phyloP scores from a whole-genome alignment of 2,329 filamentous ascomycete species.

The Lecanicillium sp. region DNA sequence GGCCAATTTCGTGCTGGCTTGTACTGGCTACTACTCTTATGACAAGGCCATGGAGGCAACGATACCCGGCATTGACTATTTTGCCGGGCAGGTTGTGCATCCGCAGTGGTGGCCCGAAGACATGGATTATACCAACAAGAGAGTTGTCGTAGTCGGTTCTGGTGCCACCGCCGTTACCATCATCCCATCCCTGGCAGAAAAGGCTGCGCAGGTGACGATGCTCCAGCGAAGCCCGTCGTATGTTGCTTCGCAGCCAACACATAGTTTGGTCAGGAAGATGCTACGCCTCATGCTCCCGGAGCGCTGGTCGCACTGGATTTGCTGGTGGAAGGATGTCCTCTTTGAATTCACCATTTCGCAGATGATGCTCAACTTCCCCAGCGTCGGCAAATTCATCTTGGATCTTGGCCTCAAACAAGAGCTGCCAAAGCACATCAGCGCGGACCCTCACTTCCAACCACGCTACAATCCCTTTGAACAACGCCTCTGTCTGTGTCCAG shows the following conservation, averaged over 20 bases:
- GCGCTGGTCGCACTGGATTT: constrained; percentile 32
- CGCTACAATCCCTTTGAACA: constrained; percentile 61
- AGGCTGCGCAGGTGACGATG: constrained; percentile 61
- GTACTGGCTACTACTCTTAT: constrained; percentile 64
- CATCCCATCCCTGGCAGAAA: constrained; percentile 57
- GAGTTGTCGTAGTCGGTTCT: constrained; percentile 62
- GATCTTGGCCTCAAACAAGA: constrained; percentile 30
- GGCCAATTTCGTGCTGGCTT: constrained; percentile 49
- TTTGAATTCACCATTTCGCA: constrained; percentile 35
- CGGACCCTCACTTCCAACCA: constrained; percentile 54
- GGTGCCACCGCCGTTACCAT: constrained; percentile 73
- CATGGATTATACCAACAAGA: constrained; percentile 55
- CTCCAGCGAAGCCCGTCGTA: constrained; percentile 69
- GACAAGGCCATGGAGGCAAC: constrained; percentile 45
- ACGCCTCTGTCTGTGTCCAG: constrained; percentile 57
- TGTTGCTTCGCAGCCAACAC: constrained; percentile 43
- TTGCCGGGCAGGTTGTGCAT: constrained; percentile 56
- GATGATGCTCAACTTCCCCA: constrained; percentile 47
- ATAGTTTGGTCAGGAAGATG: constrained; percentile 23
- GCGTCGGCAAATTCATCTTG: constrained; percentile 37
- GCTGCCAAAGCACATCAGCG: constrained; percentile 42
- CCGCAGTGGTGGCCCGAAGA: constrained; percentile 67
- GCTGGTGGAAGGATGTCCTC: constrained; percentile 40
- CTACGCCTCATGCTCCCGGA: constrained; percentile 34
- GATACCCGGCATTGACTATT: constrained; percentile 58